Percentiles rank a stretch among this genome's conserved stretches.
These are phyloP conservation scores for Chrysoporthe puriensis DNA, from an alignment of 2,329 filamentous ascomycete genomes.

Conservation along the genomic window DNA sequence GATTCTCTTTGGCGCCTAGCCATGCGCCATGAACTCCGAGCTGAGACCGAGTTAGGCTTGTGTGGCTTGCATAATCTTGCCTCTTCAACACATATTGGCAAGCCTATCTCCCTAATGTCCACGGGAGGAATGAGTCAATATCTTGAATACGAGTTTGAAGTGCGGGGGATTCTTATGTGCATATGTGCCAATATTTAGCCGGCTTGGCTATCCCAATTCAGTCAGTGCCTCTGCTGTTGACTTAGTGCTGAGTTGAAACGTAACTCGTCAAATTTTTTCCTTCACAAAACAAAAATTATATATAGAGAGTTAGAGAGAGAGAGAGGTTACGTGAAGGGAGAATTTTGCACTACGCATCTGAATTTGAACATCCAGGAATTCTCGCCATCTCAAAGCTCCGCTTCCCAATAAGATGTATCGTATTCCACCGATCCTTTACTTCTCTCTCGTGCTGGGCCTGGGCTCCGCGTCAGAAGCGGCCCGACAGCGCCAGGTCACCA, in stretches of 20 bases:
- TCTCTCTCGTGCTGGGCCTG: not conserved
- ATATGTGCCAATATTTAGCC: not conserved
- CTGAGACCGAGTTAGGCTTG: not conserved
- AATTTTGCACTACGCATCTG: not conserved
- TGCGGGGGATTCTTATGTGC: not conserved
- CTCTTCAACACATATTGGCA: not conserved
- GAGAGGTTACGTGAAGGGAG: not conserved
- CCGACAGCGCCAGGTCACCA: not conserved
- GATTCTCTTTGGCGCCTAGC: not conserved
- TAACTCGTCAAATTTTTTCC: too few species aligned
- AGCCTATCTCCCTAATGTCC: too few species aligned
- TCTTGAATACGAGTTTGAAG: not conserved
- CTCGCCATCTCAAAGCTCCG: not conserved
- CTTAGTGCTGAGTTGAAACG: too few species aligned
- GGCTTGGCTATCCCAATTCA: too few species aligned
- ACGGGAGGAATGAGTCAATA: not conserved
- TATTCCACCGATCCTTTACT: not conserved
- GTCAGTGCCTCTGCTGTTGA: too few species aligned
- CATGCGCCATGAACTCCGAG: not conserved
- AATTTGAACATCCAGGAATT: not conserved
- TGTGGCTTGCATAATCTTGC: not conserved
- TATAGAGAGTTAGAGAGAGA: not conserved
- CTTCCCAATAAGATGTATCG: not conserved
- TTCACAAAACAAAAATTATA: not conserved
- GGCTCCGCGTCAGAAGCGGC: not conserved